Conservation (phyloP, 2,329 filamentous ascomycete genomes). For the Ophiostoma ips region DNA sequence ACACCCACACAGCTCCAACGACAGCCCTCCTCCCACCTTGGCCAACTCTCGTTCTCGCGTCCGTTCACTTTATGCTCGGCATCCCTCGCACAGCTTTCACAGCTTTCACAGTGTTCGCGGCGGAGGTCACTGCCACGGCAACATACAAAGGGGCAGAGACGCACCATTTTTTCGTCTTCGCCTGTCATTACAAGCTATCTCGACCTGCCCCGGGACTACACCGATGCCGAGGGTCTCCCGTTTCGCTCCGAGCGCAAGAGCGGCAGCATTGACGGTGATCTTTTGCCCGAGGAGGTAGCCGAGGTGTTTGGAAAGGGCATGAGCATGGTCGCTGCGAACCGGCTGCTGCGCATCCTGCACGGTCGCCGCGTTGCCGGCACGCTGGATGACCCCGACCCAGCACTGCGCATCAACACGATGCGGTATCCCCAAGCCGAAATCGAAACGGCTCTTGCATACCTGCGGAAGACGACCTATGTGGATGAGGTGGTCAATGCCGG, state of each 20-base stretch:
- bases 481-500: conserved; percentile 48
- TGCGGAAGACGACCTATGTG: conserved; percentile 40
- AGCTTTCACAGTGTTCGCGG: background rate
- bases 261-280: conserved; percentile 19
- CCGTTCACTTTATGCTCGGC: background rate
- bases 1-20: no score
- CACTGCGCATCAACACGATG: conserved; percentile 32
- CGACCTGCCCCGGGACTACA: conserved; percentile 42
- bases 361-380: conserved; percentile 51
- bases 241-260: conserved; percentile 27
- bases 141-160: background rate
- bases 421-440: conserved; percentile 29
- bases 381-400: conserved; percentile 48
- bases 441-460: conserved; percentile 36
- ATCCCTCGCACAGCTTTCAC: background rate
- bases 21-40: no score
- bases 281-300: conserved; percentile 32
- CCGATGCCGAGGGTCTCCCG: conserved; percentile 38
- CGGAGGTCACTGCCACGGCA: background rate
- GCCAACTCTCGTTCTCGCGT: background rate
- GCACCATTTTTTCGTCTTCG: conserved; percentile 19
- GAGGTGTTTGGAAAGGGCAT: conserved; percentile 37
- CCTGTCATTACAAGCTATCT: conserved; percentile 38
- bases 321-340: conserved; percentile 32
- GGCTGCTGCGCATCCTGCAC: conserved; percentile 43